These are phyloP conservation scores for Datisca glomerata DNA, from an alignment of 306 rosid genomes.

Conservation along the genomic window DNA sequence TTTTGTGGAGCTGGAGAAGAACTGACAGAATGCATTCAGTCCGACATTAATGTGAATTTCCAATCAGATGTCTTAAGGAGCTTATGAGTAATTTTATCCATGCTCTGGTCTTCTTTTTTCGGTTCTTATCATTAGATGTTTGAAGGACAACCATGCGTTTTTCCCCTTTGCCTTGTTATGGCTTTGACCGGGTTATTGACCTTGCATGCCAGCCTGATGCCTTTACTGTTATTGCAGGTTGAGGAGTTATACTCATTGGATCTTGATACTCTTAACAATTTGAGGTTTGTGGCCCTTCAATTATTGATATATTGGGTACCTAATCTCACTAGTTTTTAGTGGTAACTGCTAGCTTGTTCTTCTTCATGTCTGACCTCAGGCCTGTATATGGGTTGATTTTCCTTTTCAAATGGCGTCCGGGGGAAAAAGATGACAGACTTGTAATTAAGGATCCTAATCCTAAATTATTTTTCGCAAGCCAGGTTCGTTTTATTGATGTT, in stretches of 20 bases:
- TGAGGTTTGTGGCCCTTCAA: conserved; percentile 37
- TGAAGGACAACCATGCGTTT: too few species aligned
- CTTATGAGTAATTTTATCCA: too few species aligned
- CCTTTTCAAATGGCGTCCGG: conserved; percentile 97
- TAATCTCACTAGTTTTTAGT: neutral
- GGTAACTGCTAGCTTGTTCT: conserved; percentile 11
- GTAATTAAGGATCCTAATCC: conserved; percentile 93
- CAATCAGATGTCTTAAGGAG: too few species aligned
- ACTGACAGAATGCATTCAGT: too few species aligned
- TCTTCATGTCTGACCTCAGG: conserved; percentile 31
- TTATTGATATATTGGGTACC: conserved; percentile 1
- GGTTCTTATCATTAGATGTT: neutral
- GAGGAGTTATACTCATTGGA: conserved; percentile 93
- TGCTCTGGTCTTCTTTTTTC: too few species aligned
- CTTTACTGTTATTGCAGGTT: conserved; percentile 47
- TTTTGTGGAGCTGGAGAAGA: too few species aligned
- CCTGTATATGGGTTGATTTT: conserved; percentile 94
- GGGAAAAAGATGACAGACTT: conserved; percentile 85
- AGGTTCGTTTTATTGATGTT: conserved; percentile 37
- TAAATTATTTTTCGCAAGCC: conserved; percentile 91
- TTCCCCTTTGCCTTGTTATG: too few species aligned
- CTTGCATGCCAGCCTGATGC: conserved; percentile 4
- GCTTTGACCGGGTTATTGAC: too few species aligned
- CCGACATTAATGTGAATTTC: too few species aligned
- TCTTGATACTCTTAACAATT: conserved; percentile 61